Evolutionary conservation across 2,329 filamentous ascomycete species (phyloP).

Genomic region (Onygenales sp.): DNA sequence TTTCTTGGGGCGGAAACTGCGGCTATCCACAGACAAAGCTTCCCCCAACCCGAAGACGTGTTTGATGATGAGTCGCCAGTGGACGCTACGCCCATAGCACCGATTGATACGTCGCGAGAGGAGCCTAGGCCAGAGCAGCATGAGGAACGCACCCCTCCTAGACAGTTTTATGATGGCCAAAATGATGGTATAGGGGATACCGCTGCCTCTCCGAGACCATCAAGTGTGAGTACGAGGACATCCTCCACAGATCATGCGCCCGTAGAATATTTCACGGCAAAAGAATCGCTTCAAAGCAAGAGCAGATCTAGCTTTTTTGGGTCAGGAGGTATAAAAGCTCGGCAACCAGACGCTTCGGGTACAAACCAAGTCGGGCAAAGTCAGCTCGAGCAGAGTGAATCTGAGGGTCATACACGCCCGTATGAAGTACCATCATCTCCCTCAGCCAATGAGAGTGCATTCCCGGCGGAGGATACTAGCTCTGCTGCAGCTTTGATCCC

Average conservation of each 20-base stretch:
- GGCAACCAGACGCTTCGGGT: background rate
- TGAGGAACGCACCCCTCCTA: background rate
- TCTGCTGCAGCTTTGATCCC: conserved; percentile 20
- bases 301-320: background rate
- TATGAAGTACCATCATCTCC: background rate
- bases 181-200: background rate
- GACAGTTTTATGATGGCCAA: background rate
- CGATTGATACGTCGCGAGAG: conserved; percentile 5
- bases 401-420: background rate
- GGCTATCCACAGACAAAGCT: conserved; percentile 17
- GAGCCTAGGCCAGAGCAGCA: background rate
- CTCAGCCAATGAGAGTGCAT: background rate
- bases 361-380: background rate
- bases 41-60: conserved; percentile 25
- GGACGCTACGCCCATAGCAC: conserved; percentile 5
- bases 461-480: background rate
- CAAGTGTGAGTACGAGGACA: background rate
- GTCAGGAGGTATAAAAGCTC: background rate
- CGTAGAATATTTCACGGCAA: background rate
- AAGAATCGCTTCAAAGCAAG: background rate
- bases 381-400: background rate
- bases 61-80: conserved; percentile 14
- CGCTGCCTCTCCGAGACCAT: background rate
- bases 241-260: background rate
- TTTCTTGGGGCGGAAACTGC: conserved; percentile 20